phyloP scores from a whole-genome alignment of 371 early-diverging fungal genomes.

The Umbelopsis sp. region DNA sequence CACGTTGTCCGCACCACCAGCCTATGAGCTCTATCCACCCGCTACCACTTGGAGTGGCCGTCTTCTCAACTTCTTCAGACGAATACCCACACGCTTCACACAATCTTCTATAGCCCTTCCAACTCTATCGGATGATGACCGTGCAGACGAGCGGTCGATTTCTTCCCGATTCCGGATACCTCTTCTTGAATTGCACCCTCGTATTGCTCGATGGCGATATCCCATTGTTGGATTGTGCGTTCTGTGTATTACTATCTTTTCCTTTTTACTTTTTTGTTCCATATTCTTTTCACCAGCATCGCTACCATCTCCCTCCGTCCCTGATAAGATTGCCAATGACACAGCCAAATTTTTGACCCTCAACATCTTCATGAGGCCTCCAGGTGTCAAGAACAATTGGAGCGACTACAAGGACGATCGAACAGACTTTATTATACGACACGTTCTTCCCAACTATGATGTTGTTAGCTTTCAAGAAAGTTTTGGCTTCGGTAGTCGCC shows the following conservation, averaged over 20 bases:
- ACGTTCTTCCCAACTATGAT: slow-evolving; percentile 71
- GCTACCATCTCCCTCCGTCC: slow-evolving; percentile 31
- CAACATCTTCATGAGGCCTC: slow-evolving; percentile 88
- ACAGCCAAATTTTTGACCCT: slow-evolving; percentile 71
- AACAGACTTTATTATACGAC: slow-evolving; percentile 64
- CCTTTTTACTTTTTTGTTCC: slow-evolving; percentile 44
- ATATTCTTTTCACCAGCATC: slow-evolving; percentile 36
- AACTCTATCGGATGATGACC: slow-evolving; percentile 1
- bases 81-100: slow-evolving; percentile 33
- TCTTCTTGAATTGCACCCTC: slow-evolving; percentile 12
- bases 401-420: slow-evolving; percentile 80
- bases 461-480: slow-evolving; percentile 84
- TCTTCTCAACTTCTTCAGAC: slow-evolving; percentile 47
- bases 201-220: slow-evolving; percentile 13
- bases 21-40: slow-evolving; percentile 53
- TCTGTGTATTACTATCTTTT: slow-evolving; percentile 18
- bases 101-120: slow-evolving; percentile 2
- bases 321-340: slow-evolving; percentile 39
- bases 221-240: slow-evolving; percentile 9
- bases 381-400: slow-evolving; percentile 72
- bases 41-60: slow-evolving; percentile 46
- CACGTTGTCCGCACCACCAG: slow-evolving; percentile 50
- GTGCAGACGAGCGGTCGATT: background rate
- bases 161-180: slow-evolving; percentile 4
- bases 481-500: slow-evolving; percentile 71